Base-by-base conservation (phyloP, 179 eudicot species). In the Beta macrorhiza region DNA sequence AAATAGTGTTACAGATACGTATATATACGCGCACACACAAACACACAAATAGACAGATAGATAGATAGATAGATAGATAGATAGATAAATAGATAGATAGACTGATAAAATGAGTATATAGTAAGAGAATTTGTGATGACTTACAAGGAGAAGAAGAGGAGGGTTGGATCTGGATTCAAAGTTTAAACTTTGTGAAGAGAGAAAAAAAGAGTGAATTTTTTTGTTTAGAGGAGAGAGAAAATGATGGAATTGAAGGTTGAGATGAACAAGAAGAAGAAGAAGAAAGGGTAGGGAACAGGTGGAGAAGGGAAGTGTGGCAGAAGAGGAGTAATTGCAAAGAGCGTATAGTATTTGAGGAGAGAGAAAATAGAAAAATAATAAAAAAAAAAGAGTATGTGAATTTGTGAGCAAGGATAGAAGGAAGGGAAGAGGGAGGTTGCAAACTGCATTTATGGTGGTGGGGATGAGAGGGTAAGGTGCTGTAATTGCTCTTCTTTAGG, bases 321-420 rank as follows among this genome's bases (percentile, higher is more conserved):
- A 25, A 78, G 57, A 79, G 85, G 82, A 78, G 85, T 83, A 63
- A 83, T 63, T 83, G 85, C 85, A 73, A 62, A 65, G 79, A 75
- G 79, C 59, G 73, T 74, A 61, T 74, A 42, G 77, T 16, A 11
- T 64, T 74, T 20, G 64, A 32, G 45, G 74, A 53, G 72, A 56
- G n/a, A 10, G 53, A 71, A 78, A 51, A 67, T 25, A 67, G 58
- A 51, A 57, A 1, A 15, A 17, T 4, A 16, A n/a, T n/a, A 17
- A 68, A 16, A 65, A 16, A 14, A 8, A 68, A 57, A 68, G 57
- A 69, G 81, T 37, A 20, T 17, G 58, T 20, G 45, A 74, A 37
- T 37, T 37, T 37, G 64, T 29, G 25, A 32, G 65, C 7, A 49
- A 49, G 53, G 53, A 49, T 5, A 49, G 7, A 6, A 49, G 7